Evolutionary conservation across 2,329 filamentous ascomycete species (phyloP), one percentile per base, ranked within the genome.

Genomic region (Huntiella omanensis): DNA sequence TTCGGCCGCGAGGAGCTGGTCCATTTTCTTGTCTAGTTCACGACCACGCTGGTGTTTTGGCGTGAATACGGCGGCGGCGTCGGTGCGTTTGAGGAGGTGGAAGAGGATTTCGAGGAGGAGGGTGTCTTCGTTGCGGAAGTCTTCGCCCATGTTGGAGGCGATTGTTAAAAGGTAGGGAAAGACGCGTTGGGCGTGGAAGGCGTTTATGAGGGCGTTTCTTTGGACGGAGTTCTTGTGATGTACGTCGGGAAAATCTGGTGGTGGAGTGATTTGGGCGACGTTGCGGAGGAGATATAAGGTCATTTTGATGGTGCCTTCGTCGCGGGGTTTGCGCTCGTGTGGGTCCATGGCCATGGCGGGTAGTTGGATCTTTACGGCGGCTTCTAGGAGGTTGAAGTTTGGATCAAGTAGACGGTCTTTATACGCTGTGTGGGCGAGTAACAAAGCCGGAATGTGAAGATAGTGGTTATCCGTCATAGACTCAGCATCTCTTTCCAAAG

Each of bases 381-480:
- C 83, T 52, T 87, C 79, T 10, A 98, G 70, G 32, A 95, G 80
- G 41, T 74, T 71, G 3, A 78, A 74, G 39, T 75, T 75, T 54
- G 88, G 83, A 58, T 82, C 86, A 54, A 91, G 86, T 53, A 98
- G 73, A 37, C 95, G 77, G 4, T 80, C 78, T 64, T 98, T 98
- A 65, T 98, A 98, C 50, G 73, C 73, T 4, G 93, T 71, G 58
- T 96, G 91, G 0, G 84, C 81, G 48, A 93, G 73, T 59, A 91
- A 81, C 15, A 98, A 70, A 47, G 91, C 91, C 1, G 91, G 86
- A 36, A 87, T 74, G 62, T 98, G 91, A 48, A 85, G 76, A 59
- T 94, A 82, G 59, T 96, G 85, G 58, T 98, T 96, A 55, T 86
- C 68, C 3, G 86, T 96, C 73, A 91, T 88, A 56, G 81, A 74